Conservation (phyloP, 2,329 filamentous ascomycete genomes). For the Chaetomium sp. region DNA sequence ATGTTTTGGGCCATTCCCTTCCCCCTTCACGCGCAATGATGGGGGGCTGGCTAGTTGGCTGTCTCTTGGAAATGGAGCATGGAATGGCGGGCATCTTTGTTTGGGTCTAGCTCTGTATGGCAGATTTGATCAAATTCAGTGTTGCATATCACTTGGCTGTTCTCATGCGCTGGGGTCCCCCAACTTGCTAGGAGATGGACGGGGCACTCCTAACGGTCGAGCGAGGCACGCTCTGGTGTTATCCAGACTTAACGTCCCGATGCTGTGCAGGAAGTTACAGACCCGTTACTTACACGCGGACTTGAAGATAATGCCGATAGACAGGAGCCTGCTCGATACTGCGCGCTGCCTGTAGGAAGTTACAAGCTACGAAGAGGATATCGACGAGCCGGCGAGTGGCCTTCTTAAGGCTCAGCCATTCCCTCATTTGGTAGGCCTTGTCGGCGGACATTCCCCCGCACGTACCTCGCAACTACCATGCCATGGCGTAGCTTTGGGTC, state of each 20-base stretch:
- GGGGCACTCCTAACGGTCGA: not conserved
- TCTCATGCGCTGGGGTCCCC: no score
- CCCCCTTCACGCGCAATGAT: no score
- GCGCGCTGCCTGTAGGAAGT: no score
- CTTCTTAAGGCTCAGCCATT: no score
- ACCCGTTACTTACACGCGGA: not conserved
- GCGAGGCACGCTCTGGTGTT: not conserved
- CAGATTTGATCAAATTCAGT: not conserved
- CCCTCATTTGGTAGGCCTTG: no score
- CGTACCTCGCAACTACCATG: no score
- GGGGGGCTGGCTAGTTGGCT: no score
- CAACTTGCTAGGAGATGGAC: not conserved
- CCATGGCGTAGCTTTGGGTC: no score
- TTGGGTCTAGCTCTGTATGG: not conserved
- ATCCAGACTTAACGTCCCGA: not conserved
- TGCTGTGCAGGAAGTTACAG: not conserved
- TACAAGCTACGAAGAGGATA: no score
- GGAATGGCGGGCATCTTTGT: not conserved
- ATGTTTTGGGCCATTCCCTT: not conserved
- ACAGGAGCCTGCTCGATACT: not conserved
- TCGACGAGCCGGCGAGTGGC: no score
- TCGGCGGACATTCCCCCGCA: no score
- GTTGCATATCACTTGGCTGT: not conserved
- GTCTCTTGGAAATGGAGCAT: not conserved
- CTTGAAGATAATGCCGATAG: no score